phyloP scores from a whole-genome alignment of 768 basidiomycete genomes.

The Rhodosporidiobolus odoratus region DNA sequence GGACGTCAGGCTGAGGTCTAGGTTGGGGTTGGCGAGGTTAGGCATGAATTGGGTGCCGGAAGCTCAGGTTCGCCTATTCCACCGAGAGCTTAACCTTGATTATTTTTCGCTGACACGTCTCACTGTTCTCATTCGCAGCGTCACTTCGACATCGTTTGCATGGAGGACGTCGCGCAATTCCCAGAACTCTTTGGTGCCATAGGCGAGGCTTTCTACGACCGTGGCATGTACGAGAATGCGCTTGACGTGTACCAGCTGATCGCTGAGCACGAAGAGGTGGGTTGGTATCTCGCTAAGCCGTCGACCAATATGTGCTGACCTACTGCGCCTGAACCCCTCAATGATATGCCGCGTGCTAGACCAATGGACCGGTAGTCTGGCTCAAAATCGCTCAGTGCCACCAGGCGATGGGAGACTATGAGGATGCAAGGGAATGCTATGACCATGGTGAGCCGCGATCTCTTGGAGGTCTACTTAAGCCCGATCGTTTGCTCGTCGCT shows the following conservation, averaged over 20 bases:
- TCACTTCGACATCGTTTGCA: slow-evolving; percentile 67
- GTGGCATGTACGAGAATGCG: slow-evolving; percentile 70
- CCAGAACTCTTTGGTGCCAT: slow-evolving; percentile 74
- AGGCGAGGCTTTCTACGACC: slow-evolving; percentile 75
- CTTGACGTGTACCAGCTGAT: slow-evolving; percentile 72
- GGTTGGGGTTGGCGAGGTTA: slow-evolving; percentile 74
- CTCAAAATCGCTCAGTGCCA: slow-evolving; percentile 78
- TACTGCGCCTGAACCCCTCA: not conserved
- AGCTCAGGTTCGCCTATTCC: slow-evolving; percentile 59
- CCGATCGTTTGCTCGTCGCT: no score
- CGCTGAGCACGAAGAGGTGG: slow-evolving; percentile 66
- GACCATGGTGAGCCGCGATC: slow-evolving; percentile 57
- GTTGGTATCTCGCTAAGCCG: slow-evolving; percentile 41
- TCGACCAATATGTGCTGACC: no score
- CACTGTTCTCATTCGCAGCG: slow-evolving; percentile 52
- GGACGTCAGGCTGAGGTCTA: slow-evolving; percentile 72
- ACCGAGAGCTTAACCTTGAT: not conserved
- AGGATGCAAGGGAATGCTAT: slow-evolving; percentile 75
- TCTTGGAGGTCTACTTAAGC: no score
- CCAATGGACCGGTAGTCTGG: slow-evolving; percentile 40
- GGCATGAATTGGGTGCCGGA: slow-evolving; percentile 73
- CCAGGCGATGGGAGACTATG: slow-evolving; percentile 66
- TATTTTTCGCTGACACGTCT: not conserved
- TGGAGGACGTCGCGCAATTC: slow-evolving; percentile 69
- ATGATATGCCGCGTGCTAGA: slow-evolving; percentile 9